Conservation (phyloP, 306 rosid species). For the Cicer chorassanicum region DNA sequence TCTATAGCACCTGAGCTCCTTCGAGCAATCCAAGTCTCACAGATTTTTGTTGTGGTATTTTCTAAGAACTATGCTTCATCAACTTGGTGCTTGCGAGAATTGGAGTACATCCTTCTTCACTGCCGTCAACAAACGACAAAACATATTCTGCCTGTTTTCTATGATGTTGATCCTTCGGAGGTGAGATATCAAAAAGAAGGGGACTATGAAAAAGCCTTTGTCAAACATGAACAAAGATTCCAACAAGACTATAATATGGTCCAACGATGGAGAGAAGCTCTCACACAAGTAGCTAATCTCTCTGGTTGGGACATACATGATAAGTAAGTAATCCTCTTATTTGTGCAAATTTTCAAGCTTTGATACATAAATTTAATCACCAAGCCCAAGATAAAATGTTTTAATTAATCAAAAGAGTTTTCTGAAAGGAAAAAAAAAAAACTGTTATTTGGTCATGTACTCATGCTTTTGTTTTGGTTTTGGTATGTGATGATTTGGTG, state of each 20-base stretch:
- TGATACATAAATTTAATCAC: neutral
- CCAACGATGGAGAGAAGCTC: neutral
- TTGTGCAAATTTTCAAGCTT: neutral
- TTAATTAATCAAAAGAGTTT: neutral
- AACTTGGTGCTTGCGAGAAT: conserved; percentile 12
- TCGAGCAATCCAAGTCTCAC: neutral
- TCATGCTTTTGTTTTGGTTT: neutral
- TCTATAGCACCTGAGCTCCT: conserved; percentile 10
- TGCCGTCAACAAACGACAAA: neutral
- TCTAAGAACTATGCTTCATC: conserved; percentile 18
- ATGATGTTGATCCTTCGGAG: conserved; percentile 1
- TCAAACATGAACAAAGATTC: neutral
- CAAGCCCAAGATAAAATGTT: neutral
- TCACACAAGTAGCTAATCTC: neutral
- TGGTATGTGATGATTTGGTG: no score
- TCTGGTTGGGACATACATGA: neutral
- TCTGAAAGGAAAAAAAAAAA: neutral
- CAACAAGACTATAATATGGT: neutral
- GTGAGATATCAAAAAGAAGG: neutral
- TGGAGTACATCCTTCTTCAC: neutral
- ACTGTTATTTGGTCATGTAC: neutral
- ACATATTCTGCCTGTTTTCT: conserved; percentile 18
- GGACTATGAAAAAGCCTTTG: neutral
- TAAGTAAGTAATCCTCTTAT: neutral
- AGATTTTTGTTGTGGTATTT: neutral